A percentile compares a stretch with the other conserved stretches of the same genome.
Evolutionary conservation across 164 flowering plant genomes (phyloP).

Genomic region (Annona squamosa): DNA sequence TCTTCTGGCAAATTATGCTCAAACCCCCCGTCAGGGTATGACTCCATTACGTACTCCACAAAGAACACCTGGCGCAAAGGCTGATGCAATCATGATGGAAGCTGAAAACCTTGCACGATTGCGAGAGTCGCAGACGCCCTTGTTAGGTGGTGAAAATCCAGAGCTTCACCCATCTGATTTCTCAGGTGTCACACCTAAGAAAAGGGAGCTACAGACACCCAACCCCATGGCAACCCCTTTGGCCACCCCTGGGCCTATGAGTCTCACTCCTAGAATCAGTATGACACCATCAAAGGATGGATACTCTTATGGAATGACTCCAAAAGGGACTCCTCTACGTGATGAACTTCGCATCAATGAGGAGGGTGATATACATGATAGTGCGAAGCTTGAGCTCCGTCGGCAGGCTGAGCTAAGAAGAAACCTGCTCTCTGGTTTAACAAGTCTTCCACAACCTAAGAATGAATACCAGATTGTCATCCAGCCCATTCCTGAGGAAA

Average conservation of each 20-base stretch:
- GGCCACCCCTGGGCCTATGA: constrained; percentile 67
- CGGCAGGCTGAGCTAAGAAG: constrained; percentile 75
- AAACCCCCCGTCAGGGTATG: constrained; percentile 83
- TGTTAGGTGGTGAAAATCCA: constrained; percentile 94
- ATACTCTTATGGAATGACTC: constrained; percentile 65
- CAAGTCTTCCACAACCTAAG: constrained; percentile 83
- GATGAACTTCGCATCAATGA: constrained; percentile 96
- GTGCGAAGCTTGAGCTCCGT: constrained; percentile 57
- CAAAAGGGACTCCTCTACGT: constrained; percentile 84
- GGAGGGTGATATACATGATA: constrained; percentile 65
- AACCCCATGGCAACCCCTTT: constrained; percentile 83
- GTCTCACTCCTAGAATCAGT: constrained; percentile 80
- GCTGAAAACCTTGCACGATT: constrained; percentile 91
- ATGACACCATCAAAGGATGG: constrained; percentile 89
- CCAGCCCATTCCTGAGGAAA: constrained; percentile 68
- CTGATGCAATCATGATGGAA: constrained; percentile 98
- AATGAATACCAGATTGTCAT: constrained; percentile 87
- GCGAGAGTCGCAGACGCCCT: constrained; percentile 93
- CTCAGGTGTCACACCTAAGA: constrained; percentile 97
- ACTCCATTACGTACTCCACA: constrained; percentile 87
- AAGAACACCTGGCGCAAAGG: constrained; percentile 91
- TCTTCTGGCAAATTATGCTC: constrained; percentile 78
- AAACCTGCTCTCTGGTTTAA: constrained; percentile 65
- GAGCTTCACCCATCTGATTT: constrained; percentile 97
- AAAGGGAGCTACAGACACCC: constrained; percentile 81